phyloP scores from a whole-genome alignment of 2,329 filamentous ascomycete species.

The Apiospora rasikravindrae region DNA sequence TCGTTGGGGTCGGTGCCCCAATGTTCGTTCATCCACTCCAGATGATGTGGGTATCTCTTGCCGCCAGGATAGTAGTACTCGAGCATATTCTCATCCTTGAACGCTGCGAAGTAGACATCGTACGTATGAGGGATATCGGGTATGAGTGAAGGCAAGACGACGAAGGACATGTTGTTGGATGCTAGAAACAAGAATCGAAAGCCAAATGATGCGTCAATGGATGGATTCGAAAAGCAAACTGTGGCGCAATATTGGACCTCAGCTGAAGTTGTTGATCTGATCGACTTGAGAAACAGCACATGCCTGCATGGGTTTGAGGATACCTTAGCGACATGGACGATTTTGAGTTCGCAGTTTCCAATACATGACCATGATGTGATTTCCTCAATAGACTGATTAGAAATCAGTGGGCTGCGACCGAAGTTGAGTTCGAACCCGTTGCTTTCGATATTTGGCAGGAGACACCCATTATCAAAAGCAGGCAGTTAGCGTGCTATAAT shows the following conservation, averaged over 20 bases:
- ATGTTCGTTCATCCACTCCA: constrained; percentile 21
- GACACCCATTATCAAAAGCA: neutral
- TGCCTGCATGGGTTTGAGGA: too few species aligned
- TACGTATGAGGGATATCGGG: constrained; percentile 31
- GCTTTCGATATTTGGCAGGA: neutral
- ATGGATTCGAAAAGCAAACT: neutral
- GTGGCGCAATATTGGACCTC: neutral
- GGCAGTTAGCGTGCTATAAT: too few species aligned
- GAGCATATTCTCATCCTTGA: constrained; percentile 30
- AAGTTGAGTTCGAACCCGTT: too few species aligned
- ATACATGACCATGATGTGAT: neutral
- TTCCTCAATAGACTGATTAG: neutral
- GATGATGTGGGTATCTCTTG: constrained; percentile 26
- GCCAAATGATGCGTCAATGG: neutral
- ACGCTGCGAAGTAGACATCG: constrained; percentile 34
- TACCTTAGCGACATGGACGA: neutral
- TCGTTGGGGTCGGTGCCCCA: constrained; percentile 25
- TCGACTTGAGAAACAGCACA: neutral
- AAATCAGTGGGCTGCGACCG: neutral
- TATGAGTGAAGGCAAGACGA: constrained; percentile 31
- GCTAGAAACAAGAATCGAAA: too few species aligned
- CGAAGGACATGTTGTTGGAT: constrained; percentile 29
- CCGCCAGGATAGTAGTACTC: constrained; percentile 27
- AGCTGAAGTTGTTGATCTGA: neutral
- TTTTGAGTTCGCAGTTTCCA: neutral